Evolutionary conservation across 148 eudicot genomes (phyloP).

Genomic region (Cornus kousa): DNA sequence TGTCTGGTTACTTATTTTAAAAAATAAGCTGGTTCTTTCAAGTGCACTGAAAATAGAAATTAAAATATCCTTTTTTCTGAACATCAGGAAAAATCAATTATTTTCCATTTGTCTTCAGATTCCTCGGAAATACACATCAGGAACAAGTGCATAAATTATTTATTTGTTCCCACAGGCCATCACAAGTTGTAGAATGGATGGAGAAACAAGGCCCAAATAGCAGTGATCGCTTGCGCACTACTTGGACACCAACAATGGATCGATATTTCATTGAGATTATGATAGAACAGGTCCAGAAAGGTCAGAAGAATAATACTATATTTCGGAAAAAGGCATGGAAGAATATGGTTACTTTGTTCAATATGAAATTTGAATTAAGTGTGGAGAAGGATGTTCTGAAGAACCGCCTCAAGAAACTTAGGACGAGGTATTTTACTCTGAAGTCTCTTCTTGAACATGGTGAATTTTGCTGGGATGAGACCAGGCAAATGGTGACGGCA

Average conservation of each 20-base stretch:
- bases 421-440: neutral
- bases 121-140: neutral
- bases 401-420: neutral
- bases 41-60: too few species aligned
- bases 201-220: neutral
- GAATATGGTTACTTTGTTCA: neutral
- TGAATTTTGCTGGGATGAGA: neutral
- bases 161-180: neutral
- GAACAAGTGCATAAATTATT: neutral
- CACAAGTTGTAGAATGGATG: neutral
- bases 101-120: neutral
- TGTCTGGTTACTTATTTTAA: too few species aligned
- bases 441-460: neutral
- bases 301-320: neutral
- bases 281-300: neutral
- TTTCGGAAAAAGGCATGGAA: neutral
- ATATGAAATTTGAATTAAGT: neutral
- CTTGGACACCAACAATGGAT: conserved; percentile 1
- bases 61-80: neutral
- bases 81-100: neutral
- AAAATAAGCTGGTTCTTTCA: too few species aligned
- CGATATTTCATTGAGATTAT: neutral
- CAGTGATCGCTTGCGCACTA: neutral
- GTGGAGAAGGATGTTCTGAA: neutral
- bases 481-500: neutral